Base-by-base conservation (phyloP, 176 grass and related monocot genomes). In the Pontederia crassipes region DNA sequence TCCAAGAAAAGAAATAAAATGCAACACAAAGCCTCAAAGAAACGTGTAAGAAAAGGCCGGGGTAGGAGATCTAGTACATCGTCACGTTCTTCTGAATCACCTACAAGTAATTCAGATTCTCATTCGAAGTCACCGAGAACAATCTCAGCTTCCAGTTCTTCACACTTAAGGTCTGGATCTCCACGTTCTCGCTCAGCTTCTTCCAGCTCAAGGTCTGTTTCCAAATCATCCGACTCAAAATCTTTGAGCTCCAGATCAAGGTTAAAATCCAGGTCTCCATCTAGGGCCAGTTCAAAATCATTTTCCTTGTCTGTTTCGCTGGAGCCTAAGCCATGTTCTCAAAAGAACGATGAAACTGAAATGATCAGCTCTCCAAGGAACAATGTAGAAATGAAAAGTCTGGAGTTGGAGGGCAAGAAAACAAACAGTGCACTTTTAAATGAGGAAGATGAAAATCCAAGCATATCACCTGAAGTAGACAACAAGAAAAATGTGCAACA, bases 161-260 rank as follows among this genome's bases (percentile, higher is more conserved):
- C 59, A 49, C 50, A n/a, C 66, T 79, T 79, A 55, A 75, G 55
- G 61, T 59, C 57, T 66, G 59, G 14, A 50, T 64, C 62, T 68
- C 46, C 74, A 2, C 6, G 0, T 26, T 66, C 65, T 53, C 55
- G 11, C 32, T 86, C 78, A 74, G 78, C 64, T 71, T 63, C 77
- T 64, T 86, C 83, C 70, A 78, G 71, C 64, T 81, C 78, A 58
- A 82, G 78, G 27, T 82, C 72, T 74, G 24, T 59, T 80, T 78
- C 72, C 45, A 69, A 62, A 58, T 68, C 68, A 49, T 50, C 55
- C 17, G n/a, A 49, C 55, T 49, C 75, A 60, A 63, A 65, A 18
- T 61, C 18, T 69, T 63, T 68, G 71, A 70, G 58, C 55, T 59
- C 68, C 35, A 66, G 55, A 55, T 63, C 65, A 28, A 53, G 28